Evolutionary conservation across 805 yeast species (phyloP), one percentile per base, ranked within the genome.

Genomic region (Myxozyma nipponensis): DNA sequence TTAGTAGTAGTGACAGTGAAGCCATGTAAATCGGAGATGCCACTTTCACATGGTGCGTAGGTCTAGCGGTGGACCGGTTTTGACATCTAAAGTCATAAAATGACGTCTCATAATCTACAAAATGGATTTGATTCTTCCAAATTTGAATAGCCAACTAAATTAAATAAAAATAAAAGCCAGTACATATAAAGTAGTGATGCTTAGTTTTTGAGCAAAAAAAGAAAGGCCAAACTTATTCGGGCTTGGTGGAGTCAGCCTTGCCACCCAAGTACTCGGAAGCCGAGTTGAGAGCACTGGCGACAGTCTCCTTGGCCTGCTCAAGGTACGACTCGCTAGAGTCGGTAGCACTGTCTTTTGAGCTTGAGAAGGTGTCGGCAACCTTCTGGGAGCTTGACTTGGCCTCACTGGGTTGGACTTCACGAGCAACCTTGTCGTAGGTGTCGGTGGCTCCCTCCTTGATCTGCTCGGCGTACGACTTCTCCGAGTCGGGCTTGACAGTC

Each of bases 381-480:
- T 81, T 73, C 75, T 89, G 96, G 54, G 77, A 69, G 57, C 77
- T 69, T 40, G 90, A 82, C 76, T 87, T 87, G 62, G 81, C 74
- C 49, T 69, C 69, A 44, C 83, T 82, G 60, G 93, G 88, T 65
- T 80, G 80, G 46, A 74, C 67, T 47, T 74, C 68, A 42, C 77
- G 74, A 51, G 83, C 87, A 48, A 75, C 69, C 64, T 77, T 72
- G 74, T 88, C 95, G 62, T 74, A 76, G n/a, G 75, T 66, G 65
- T 78, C 83, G 52, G 93, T 80, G 56, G 77, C 79, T 26, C 66
- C 51, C 72, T 88, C 95, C 75, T 84, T 83, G 59, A 82, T 82
- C 72, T 84, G 73, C 64, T 85, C 83, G 46, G 72, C 68, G 63
- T 72, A 69, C 35, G 82, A 62, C 73, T 88, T 88, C 69, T 83